Evolutionary conservation across 2,329 filamentous ascomycete species (phyloP), one percentile per base, ranked within the genome.

Genomic region (Colletotrichum liriopes): DNA sequence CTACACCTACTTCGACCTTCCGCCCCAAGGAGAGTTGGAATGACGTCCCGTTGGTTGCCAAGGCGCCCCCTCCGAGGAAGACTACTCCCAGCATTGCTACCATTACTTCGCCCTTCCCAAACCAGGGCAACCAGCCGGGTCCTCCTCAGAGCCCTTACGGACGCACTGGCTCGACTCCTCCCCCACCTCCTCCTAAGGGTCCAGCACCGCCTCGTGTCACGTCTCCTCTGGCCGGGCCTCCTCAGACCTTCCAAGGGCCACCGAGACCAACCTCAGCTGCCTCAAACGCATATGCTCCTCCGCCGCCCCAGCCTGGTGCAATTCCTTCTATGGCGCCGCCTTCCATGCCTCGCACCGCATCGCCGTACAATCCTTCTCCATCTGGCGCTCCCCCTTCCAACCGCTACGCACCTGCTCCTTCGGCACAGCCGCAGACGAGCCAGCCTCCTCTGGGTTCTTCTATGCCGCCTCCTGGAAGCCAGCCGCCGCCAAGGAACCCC

Each of bases 21-120:
- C 92, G 91, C 78, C 92, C 93, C 74, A 92, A 92, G 74, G 90
- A 92, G 37, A 93, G 93, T 77, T 99, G 96, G 96, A 99, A 99
- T 77, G 96, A 99, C 81, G 93, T 97, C 63, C 96, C 96, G 1
- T 89, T 98, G 77, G 93, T 98, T 56, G 88, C 90, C 56, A 94
- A 96, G 84, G 85, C 89, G 66, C 88, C 93, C n/a, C 88, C 90
- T 18, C 88, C 92, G 29, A 91, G 95, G 75, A 90, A 92, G 79
- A 87, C 88, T 56, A 98, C 96, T 1, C 94, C 95, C 2, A 91
- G 87, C 67, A 85, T 90, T 26, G 89, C 91, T 63, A 86, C 93
- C 3, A 90, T 95, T 62, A 90, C 87, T n/a, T 90, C 93, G 23
- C 94, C 94, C 11, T 97, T 96, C 85, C 88, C 91, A 2, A 90